A percentile compares a stretch with the other conserved stretches of the same genome.
Conservation (phyloP, 106 monocot species). For the Alisma plantagoaquatica region DNA sequence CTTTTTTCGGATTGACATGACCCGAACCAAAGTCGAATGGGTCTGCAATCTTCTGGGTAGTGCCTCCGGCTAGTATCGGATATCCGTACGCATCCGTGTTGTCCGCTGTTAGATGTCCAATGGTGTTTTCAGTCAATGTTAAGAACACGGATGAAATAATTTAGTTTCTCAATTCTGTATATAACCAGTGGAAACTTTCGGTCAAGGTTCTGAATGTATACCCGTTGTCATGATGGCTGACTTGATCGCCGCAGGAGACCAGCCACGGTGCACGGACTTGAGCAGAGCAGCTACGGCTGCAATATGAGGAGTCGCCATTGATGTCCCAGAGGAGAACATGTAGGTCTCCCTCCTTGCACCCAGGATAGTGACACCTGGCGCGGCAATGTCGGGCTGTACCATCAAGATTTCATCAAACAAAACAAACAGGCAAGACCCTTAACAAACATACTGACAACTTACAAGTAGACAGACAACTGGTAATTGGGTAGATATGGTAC, state of each 20-base stretch:
- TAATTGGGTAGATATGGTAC: background rate
- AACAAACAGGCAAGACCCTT: background rate
- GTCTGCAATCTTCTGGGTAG: constrained; percentile 8
- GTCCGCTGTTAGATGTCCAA: background rate
- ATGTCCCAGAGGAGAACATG: constrained; percentile 2
- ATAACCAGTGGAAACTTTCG: background rate
- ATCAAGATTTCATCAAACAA: background rate
- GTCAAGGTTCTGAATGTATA: no score
- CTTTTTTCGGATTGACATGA: constrained; percentile 10
- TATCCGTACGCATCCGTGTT: background rate
- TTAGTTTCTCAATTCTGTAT: background rate
- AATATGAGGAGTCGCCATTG: constrained; percentile 9
- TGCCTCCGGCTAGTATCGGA: constrained; percentile 17
- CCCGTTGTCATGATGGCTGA: constrained; percentile 14
- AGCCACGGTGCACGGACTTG: constrained; percentile 7
- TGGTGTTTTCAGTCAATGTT: background rate
- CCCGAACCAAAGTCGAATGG: constrained; percentile 28
- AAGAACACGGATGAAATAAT: background rate
- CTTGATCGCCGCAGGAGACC: constrained; percentile 13
- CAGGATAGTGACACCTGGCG: constrained; percentile 14
- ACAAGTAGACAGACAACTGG: background rate
- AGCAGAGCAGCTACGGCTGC: constrained; percentile 7
- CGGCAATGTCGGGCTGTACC: constrained; percentile 10
- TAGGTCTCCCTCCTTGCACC: background rate
- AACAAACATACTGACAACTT: background rate